phyloP scores from a whole-genome alignment of 169 alveolate genomes.

The Perkinsus olseni region DNA sequence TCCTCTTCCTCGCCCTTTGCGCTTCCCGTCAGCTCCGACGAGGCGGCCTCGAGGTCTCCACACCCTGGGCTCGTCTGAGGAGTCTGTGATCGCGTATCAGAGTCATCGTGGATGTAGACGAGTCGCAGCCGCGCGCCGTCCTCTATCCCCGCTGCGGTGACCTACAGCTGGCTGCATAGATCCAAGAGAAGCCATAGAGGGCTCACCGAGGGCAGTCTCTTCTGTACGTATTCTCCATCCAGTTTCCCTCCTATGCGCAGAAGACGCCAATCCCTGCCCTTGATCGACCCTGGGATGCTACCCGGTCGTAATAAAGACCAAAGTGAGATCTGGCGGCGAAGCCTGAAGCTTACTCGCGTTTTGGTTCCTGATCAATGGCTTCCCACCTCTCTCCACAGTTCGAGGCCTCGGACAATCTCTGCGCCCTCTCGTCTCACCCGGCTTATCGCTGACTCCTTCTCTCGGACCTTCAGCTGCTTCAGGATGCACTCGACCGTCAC shows the following conservation, averaged over 20 bases:
- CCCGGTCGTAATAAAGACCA: neutral
- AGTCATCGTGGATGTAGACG: neutral
- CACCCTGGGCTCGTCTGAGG: neutral
- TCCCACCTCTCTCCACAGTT: neutral
- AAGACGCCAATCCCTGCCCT: neutral
- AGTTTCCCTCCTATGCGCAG: neutral
- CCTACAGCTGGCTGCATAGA: neutral
- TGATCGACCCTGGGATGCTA: neutral
- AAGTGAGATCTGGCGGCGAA: neutral
- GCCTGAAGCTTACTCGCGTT: neutral
- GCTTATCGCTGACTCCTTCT: neutral
- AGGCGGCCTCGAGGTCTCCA: neutral
- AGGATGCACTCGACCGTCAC: neutral
- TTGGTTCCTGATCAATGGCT: neutral
- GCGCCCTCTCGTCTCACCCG: neutral
- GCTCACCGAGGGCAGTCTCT: neutral
- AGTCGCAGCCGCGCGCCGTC: neutral
- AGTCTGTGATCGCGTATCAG: neutral
- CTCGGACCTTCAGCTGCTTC: neutral
- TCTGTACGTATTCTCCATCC: neutral
- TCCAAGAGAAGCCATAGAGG: neutral
- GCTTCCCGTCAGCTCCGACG: neutral
- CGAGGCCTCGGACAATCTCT: too few species aligned
- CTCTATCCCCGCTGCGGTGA: neutral
- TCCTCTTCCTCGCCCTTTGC: too few species aligned